Conservation (phyloP, 345 rosid species). For the Eucalyptus curtisii region DNA sequence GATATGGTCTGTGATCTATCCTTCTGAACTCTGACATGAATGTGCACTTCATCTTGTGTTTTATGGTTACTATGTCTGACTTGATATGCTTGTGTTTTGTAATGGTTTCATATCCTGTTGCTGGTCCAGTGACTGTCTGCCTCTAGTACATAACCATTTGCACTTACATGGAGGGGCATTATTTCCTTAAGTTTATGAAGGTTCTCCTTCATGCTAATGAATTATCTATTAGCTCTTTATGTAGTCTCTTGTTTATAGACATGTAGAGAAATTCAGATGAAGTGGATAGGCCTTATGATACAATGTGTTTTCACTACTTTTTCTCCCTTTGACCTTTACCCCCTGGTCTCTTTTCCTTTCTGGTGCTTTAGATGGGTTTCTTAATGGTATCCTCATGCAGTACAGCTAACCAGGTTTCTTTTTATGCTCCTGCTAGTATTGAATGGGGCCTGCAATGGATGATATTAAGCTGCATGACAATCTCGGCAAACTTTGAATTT, state of each 20-base stretch:
- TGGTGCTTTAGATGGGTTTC: background rate
- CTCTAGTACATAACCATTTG: background rate
- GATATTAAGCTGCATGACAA: background rate
- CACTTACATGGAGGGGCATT: background rate
- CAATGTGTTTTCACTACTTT: background rate
- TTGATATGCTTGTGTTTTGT: background rate
- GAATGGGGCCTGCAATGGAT: background rate
- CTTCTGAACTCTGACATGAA: background rate
- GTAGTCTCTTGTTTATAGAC: background rate
- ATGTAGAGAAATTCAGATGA: background rate
- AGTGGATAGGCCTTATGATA: background rate
- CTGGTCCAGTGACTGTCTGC: background rate
- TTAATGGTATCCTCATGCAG: background rate
- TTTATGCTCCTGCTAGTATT: background rate
- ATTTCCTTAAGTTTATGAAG: background rate
- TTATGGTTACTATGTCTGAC: background rate
- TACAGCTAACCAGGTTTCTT: background rate
- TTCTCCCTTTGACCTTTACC: background rate
- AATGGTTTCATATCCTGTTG: background rate
- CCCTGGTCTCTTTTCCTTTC: background rate
- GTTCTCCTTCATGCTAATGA: background rate
- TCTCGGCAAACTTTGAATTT: background rate
- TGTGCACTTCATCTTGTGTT: background rate
- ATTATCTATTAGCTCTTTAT: background rate
- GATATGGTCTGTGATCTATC: constrained; percentile 48